Conservation (phyloP, 148 eudicot species). For the Chenopodium quinoa region DNA sequence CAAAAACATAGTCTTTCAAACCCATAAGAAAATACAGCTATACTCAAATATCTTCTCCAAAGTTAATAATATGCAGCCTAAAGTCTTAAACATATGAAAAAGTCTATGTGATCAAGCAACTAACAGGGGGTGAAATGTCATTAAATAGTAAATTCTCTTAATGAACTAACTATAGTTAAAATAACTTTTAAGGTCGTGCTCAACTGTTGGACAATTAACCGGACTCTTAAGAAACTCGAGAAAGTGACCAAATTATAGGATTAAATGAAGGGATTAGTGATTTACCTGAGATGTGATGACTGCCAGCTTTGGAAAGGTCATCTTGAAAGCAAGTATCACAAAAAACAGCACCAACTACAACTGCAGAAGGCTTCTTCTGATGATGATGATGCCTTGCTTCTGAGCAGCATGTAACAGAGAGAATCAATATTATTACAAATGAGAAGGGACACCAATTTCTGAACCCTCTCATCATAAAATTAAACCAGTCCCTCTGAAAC, state of each 20-base stretch:
- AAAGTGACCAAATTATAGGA: neutral
- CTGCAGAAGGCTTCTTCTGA: conserved; percentile 42
- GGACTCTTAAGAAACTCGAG: neutral
- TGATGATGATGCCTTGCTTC: conserved; percentile 45
- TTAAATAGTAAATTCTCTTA: no score
- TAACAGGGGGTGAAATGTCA: no score
- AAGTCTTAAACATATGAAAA: no score
- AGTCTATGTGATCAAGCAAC: no score
- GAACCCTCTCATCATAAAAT: conserved; percentile 20
- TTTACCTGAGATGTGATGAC: conserved; percentile 80
- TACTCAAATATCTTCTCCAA: neutral
- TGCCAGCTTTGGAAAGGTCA: conserved; percentile 39
- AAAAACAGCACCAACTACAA: conserved; percentile 68
- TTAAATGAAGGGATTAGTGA: neutral
- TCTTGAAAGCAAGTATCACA: conserved; percentile 82
- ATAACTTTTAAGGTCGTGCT: no score
- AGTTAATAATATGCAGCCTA: no score
- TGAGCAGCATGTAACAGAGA: conserved; percentile 38
- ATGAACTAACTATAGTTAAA: no score
- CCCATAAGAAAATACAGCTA: neutral
- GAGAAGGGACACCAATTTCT: conserved; percentile 23
- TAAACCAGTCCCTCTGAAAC: neutral
- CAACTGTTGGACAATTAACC: neutral
- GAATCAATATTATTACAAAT: conserved; percentile 28
- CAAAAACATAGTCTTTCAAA: neutral